Conservation (phyloP, 768 basidiomycete genomes). For the Hysterangium stoloniferum region DNA sequence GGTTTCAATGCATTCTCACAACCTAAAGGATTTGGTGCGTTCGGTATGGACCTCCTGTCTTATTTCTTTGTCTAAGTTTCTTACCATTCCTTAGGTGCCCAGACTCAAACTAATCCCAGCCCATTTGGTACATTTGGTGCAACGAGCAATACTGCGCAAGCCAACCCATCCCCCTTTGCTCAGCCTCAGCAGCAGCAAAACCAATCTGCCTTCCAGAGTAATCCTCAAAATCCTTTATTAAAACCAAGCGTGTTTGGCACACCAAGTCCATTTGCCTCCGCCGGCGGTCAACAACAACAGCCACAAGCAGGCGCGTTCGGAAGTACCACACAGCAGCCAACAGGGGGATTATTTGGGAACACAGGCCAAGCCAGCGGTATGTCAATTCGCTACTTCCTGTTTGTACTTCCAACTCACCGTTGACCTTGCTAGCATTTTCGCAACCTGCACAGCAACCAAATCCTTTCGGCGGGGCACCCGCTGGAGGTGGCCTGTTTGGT, state of each 20-base stretch:
- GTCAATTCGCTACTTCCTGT: too few species aligned
- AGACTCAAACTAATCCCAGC: slow-evolving; percentile 2
- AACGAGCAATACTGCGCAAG: not conserved
- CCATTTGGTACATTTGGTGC: slow-evolving; percentile 5
- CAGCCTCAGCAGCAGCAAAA: slow-evolving; percentile 25
- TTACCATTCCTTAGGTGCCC: not conserved
- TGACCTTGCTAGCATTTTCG: not conserved
- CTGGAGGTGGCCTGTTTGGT: slow-evolving; percentile 15
- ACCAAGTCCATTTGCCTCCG: slow-evolving; percentile 27
- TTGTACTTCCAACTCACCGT: not conserved
- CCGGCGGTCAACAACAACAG: slow-evolving; percentile 22
- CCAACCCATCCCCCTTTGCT: slow-evolving; percentile 29
- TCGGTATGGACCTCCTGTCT: slow-evolving; percentile 21
- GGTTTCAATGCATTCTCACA: slow-evolving; percentile 24
- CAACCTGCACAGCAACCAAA: slow-evolving; percentile 14
- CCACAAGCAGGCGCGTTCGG: slow-evolving; percentile 24
- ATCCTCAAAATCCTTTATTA: slow-evolving; percentile 27
- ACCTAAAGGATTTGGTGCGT: slow-evolving; percentile 35
- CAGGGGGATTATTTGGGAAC: slow-evolving; percentile 28
- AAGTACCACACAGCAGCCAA: too few species aligned
- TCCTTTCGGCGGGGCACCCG: slow-evolving; percentile 16
- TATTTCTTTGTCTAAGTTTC: slow-evolving; percentile 2
- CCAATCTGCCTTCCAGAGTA: slow-evolving; percentile 22
- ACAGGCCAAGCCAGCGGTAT: slow-evolving; percentile 17
- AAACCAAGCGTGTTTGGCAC: slow-evolving; percentile 25